Base-by-base conservation (phyloP, 2,329 filamentous ascomycete species). In the Incumbomyces delicatus region DNA sequence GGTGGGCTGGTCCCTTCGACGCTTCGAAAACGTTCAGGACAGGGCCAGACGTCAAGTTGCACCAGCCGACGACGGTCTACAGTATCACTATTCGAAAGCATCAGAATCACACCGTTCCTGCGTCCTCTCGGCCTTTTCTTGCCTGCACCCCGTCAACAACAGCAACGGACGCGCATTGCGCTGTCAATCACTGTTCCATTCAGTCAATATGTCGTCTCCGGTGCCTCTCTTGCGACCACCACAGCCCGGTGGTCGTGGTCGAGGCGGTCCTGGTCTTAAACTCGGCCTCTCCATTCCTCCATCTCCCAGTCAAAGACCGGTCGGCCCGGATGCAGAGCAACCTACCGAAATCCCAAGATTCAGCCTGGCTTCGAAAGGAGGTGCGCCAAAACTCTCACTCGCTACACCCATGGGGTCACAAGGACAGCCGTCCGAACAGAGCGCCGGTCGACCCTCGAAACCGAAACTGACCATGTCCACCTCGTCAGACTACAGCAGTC, bases 241-340 rank as follows among this genome's bases (percentile, higher is more conserved):
- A 51, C 81, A 94, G 47, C 85, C 84, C 33, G 85, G 86, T 53
- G 73, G 72, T 54, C 76, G 80, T 57, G 74, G 74, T 53, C 74
- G 73, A 56, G 71, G 74, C 54, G 80, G 78, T 49, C 71, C 75
- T 50, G 74, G 83, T 44, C 87, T 87, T 22, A 81, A 85, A 58
- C 76, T 96, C 49, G 90, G 88, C 37, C 78, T 96, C 47, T 86
- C 89, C 38, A 96, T 96, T 49, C 90, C 90, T 32, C 81, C 85
- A 1, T 94, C 87, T 31, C 86, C 87, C 41, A 90, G 80, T 67
- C 83, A 75, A 52, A 87, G 89, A 64, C 81, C 89, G 1, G 79
- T 92, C 43, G 77, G 76, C 55, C 74, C 72, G 56, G 65, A 73
- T 59, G 67, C 60, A 12, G 66, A 71, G 49, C 61, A 60, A 40